These are phyloP conservation scores for Ammopiptanthus mongolicus DNA, from an alignment of 306 rosid species.

Conservation along the genomic window DNA sequence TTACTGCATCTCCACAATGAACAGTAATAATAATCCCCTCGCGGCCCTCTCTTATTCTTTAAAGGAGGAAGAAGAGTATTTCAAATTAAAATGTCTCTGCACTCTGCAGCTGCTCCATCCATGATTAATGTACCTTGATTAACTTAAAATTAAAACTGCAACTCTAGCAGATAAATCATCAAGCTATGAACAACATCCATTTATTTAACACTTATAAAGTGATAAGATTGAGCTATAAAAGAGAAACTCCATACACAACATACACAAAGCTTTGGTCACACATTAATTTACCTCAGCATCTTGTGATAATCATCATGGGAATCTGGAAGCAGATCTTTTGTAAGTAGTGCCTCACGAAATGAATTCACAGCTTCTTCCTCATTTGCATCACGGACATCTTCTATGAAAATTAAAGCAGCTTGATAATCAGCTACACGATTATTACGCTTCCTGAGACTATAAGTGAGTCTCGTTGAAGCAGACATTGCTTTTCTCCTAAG, in stretches of 20 bases:
- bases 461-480: slow-evolving; percentile 58
- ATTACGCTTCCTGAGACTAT: slow-evolving; percentile 60
- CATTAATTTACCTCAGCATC: slow-evolving; percentile 62
- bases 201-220: neutral
- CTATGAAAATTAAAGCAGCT: slow-evolving; percentile 54
- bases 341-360: slow-evolving; percentile 53
- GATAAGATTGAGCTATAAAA: slow-evolving; percentile 4
- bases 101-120: neutral
- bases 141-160: slow-evolving; percentile 6
- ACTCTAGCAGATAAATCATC: neutral
- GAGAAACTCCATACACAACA: neutral
- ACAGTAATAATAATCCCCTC: neutral
- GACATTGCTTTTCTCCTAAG: slow-evolving; percentile 60
- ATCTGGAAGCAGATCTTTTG: slow-evolving; percentile 64
- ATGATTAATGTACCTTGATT: neutral
- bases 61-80: slow-evolving; percentile 10
- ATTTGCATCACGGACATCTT: slow-evolving; percentile 84
- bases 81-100: neutral
- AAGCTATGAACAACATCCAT: slow-evolving; percentile 3
- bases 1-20: neutral
- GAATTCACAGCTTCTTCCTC: slow-evolving; percentile 81
- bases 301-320: slow-evolving; percentile 89
- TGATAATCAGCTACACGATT: slow-evolving; percentile 68
- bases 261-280: neutral
- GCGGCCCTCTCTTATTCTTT: neutral